These are phyloP conservation scores for Rubia peregrina DNA, from an alignment of 305 asterid species.

Conservation along the genomic window DNA sequence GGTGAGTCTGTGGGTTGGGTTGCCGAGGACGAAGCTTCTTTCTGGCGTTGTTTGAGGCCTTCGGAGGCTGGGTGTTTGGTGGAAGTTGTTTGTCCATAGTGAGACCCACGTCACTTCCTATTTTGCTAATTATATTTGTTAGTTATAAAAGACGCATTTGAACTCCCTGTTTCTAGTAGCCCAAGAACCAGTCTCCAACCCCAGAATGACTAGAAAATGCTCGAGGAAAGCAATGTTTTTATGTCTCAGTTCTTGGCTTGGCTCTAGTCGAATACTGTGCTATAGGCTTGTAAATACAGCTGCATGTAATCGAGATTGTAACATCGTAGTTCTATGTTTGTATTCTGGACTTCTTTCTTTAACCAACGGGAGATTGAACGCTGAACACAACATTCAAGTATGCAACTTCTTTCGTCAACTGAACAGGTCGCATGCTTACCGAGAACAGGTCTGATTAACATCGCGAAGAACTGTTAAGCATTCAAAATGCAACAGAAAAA, in stretches of 20 bases:
- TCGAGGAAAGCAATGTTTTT: slow-evolving; percentile 3
- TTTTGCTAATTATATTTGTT: slow-evolving; percentile 12
- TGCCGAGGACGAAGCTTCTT: slow-evolving; percentile 49
- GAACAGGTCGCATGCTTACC: no score
- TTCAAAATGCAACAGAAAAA: no score
- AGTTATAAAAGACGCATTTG: slow-evolving; percentile 16
- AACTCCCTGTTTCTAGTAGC: slow-evolving; percentile 22
- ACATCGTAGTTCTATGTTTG: neutral
- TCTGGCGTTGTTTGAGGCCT: slow-evolving; percentile 28
- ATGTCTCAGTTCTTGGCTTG: slow-evolving; percentile 8
- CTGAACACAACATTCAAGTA: neutral
- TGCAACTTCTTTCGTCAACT: no score
- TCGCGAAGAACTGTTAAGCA: no score
- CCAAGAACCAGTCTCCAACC: slow-evolving; percentile 22
- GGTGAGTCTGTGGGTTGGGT: slow-evolving; percentile 17
- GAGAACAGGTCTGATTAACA: no score
- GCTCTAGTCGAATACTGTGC: slow-evolving; percentile 1
- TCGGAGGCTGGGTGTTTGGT: slow-evolving; percentile 36
- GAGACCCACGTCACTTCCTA: slow-evolving; percentile 14
- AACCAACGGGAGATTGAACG: neutral
- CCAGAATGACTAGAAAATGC: slow-evolving; percentile 13
- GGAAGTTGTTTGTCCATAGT: slow-evolving; percentile 25
- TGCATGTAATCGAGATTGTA: slow-evolving; percentile 7
- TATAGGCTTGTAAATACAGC: slow-evolving; percentile 20
- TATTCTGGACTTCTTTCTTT: neutral